Percentiles rank a stretch among this genome's conserved stretches.
phyloP scores from a whole-genome alignment of 2,329 filamentous ascomycete genomes.

The Curvularia hawaiiensis region DNA sequence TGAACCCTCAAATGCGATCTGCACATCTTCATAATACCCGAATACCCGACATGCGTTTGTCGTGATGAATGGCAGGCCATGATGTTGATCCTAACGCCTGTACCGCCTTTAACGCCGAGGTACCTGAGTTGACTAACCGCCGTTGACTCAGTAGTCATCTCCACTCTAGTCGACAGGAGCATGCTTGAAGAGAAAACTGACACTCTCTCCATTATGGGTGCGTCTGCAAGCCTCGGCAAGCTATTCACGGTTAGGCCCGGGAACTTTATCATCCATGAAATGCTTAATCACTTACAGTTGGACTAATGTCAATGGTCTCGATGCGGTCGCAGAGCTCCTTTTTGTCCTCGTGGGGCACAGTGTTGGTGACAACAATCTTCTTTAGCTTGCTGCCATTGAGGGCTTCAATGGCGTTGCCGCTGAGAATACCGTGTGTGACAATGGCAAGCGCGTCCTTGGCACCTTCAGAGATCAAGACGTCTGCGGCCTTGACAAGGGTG shows the following conservation, averaged over 20 bases:
- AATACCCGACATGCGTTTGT: constrained; percentile 5
- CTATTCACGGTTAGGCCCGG: constrained; percentile 35
- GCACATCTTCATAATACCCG: constrained; percentile 12
- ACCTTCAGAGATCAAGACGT: constrained; percentile 78
- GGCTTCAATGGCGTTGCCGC: constrained; percentile 84
- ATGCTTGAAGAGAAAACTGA: constrained; percentile 73
- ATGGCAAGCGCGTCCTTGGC: constrained; percentile 91
- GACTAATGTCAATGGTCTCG: constrained; percentile 89
- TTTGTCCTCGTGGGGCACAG: constrained; percentile 80
- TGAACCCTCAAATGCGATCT: constrained; percentile 14
- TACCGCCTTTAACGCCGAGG: constrained; percentile 23
- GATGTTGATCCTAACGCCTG: constrained; percentile 14
- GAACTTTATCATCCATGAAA: neutral
- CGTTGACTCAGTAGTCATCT: constrained; percentile 10
- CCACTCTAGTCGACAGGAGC: constrained; percentile 56
- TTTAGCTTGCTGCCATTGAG: constrained; percentile 78
- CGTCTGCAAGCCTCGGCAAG: constrained; percentile 73
- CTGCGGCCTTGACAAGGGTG: constrained; percentile 84
- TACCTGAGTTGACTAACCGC: constrained; percentile 15
- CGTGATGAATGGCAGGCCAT: constrained; percentile 4
- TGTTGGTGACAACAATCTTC: constrained; percentile 89
- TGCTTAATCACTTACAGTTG: constrained; percentile 60
- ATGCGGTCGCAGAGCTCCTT: constrained; percentile 78
- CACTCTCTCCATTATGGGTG: constrained; percentile 74
- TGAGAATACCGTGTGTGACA: constrained; percentile 92